A percentile compares a stretch with the other conserved stretches of the same genome.
Conservation (phyloP, 2,329 filamentous ascomycete genomes). For the Calonectria fujianensis region DNA sequence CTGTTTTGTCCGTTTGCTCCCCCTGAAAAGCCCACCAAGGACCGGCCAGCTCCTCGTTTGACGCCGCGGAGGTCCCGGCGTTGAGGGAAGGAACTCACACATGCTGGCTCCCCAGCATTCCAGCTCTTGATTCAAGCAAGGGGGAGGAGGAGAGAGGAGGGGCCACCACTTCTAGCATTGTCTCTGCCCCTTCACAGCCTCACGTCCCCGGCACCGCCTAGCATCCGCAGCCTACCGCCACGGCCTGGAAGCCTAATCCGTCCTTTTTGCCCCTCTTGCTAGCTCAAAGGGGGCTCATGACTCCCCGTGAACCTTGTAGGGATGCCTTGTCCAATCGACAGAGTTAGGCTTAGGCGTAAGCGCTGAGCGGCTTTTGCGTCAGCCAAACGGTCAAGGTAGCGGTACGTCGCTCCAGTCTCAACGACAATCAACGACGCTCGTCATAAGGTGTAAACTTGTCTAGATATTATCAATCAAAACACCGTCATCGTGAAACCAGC, state of each 20-base stretch:
- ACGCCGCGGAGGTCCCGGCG: slow-evolving; percentile 11
- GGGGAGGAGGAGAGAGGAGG: background rate
- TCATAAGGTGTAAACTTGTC: background rate
- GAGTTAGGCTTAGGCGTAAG: slow-evolving; percentile 13
- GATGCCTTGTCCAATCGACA: slow-evolving; percentile 5
- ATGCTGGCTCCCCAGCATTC: slow-evolving; percentile 22
- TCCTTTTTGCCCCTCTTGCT: background rate
- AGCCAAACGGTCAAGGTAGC: slow-evolving; percentile 7
- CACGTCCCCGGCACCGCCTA: slow-evolving; percentile 13
- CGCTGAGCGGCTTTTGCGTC: background rate
- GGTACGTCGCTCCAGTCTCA: background rate
- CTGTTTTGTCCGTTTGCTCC: background rate
- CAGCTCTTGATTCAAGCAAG: slow-evolving; percentile 37
- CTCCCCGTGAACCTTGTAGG: slow-evolving; percentile 11
- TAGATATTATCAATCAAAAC: slow-evolving; percentile 1
- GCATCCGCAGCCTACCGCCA: slow-evolving; percentile 28
- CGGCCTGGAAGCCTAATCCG: slow-evolving; percentile 17
- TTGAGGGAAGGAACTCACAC: background rate
- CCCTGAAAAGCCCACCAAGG: background rate
- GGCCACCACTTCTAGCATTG: background rate
- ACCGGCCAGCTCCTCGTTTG: background rate
- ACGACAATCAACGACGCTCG: background rate
- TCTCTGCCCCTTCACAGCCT: slow-evolving; percentile 22
- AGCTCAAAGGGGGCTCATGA: slow-evolving; percentile 19
- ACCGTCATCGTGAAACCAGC: no score